Base-by-base conservation (phyloP, 805 yeast species). In the Pichia scutulata region DNA sequence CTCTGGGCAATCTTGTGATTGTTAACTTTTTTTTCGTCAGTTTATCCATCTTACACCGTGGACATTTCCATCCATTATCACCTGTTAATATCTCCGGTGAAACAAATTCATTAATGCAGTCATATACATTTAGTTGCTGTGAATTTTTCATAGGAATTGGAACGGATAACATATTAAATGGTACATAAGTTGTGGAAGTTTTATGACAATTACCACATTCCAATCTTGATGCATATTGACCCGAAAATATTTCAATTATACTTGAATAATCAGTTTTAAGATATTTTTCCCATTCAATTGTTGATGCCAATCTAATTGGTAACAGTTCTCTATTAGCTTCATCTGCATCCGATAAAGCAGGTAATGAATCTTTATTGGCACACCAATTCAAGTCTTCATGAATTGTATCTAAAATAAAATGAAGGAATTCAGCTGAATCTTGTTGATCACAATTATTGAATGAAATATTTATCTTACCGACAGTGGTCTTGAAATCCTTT, bases 221-320 rank as follows among this genome's bases (percentile, higher is more conserved):
- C 59, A 90, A 70, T 48, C 79, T 82, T n/a, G 95, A 86, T 45
- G 85, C 75, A 59, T 84, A 86, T 66, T 90, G 97, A 1, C 97
- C 98, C 62, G 88, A 95, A 63, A 88, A 88, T 47, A 80, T 75
- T 57, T 86, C 90, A 2, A 86, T 93, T 23, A 90, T 76, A 1
- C 83, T 74, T 39, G 96, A 88, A 55, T 84, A 82, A 62, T 90
- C 89, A 21, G 86, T 76, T 51, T 81, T 82, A 49, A 88, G 69
- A 62, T 89, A 89, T 51, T 95, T 71, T 60, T 87, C 96, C 98
- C 98, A 90, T 63, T 90, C 97, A 46, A 89, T 79, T 0, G 93
- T 78, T 0, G 96, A 82, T 0, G 96, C 97, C 24, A 86, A 71
- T 51, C 96, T 73, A 2, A 89, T 74, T 0, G 95, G 85, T 60